Conservation (phyloP, 148 eudicot species). For the Nyssa sinensis region DNA sequence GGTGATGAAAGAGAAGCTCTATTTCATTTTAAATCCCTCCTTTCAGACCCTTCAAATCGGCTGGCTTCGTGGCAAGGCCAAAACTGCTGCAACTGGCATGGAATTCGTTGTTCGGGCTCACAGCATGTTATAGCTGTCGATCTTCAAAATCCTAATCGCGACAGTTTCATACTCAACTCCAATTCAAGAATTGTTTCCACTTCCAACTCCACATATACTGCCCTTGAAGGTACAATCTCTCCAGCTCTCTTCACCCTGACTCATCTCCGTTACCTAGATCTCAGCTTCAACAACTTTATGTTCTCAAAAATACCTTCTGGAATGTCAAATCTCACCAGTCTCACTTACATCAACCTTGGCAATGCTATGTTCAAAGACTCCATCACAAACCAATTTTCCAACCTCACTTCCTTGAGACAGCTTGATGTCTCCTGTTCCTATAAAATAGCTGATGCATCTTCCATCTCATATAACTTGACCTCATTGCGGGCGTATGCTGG, state of each 20-base stretch:
- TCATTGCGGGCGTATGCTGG: not conserved
- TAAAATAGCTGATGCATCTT: not conserved
- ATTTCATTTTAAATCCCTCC: conserved; percentile 1
- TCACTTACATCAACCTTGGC: not conserved
- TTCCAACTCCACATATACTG: not conserved
- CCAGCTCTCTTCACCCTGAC: conserved; percentile 4
- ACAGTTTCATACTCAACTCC: not conserved
- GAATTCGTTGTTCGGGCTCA: not conserved
- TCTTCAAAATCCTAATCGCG: not conserved
- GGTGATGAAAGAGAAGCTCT: conserved; percentile 17
- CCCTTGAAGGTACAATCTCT: not conserved
- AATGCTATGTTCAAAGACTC: conserved; percentile 5
- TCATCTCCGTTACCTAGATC: conserved; percentile 4
- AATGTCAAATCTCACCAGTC: not conserved
- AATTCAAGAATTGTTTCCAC: not conserved
- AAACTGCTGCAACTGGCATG: conserved; percentile 5
- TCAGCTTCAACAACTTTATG: too few relatives aligned
- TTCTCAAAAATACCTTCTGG: conserved; percentile 6
- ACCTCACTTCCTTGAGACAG: not conserved
- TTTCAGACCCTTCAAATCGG: conserved; percentile 14
- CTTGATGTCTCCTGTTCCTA: not conserved
- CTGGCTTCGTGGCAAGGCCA: conserved; percentile 10
- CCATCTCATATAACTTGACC: conserved; percentile 4
- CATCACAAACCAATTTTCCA: not conserved
- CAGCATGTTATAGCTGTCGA: not conserved